phyloP scores from a whole-genome alignment of 345 rosid genomes.

The Hibiscus tridactylites region DNA sequence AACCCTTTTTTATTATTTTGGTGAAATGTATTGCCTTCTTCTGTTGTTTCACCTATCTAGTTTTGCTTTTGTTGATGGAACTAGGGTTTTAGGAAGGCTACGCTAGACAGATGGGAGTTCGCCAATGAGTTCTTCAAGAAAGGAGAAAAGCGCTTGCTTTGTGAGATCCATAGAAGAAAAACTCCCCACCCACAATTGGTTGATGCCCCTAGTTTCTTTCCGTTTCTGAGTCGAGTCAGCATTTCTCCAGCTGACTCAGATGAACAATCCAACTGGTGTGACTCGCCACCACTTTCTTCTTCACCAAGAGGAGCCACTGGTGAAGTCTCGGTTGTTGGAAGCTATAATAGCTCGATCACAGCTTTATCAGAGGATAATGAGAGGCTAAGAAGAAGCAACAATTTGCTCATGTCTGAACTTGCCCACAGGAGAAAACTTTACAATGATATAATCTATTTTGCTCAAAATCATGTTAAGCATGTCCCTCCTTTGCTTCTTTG shows the following conservation, averaged over 20 bases:
- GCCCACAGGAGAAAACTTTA: no score
- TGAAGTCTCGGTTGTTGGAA: neutral
- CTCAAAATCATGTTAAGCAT: no score
- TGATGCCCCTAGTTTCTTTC: neutral
- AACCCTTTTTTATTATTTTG: neutral
- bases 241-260: neutral
- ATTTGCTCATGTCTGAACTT: no score
- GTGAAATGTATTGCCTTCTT: neutral
- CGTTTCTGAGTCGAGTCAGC: neutral
- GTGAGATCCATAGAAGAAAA: no score
- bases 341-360: neutral
- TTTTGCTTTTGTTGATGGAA: neutral
- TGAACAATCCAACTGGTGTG: neutral
- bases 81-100: slow-evolving; percentile 38
- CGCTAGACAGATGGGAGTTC: no score
- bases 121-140: no score
- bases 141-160: no score
- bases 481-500: neutral
- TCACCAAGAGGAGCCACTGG: neutral
- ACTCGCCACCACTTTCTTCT: neutral
- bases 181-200: slow-evolving; percentile 23
- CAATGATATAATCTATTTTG: no score
- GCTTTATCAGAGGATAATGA: no score
- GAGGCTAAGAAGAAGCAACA: no score
- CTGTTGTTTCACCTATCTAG: neutral